phyloP scores from a whole-genome alignment of 192 early-diverging fungal genomes.

The Coemansia sp. region DNA sequence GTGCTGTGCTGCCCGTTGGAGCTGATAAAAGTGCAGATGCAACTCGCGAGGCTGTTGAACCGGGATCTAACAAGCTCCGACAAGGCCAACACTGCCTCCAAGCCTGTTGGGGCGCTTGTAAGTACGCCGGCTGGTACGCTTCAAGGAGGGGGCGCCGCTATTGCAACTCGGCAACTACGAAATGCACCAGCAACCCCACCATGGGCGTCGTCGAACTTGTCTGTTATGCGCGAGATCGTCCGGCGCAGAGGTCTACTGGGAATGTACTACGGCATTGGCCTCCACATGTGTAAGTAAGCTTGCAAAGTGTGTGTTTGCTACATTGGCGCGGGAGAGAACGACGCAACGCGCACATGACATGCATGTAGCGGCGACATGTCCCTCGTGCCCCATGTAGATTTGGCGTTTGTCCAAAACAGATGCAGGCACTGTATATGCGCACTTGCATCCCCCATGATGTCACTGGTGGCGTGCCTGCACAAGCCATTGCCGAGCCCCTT shows the following conservation, averaged over 20 bases:
- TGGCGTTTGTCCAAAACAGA: background rate
- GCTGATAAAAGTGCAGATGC: constrained; percentile 75
- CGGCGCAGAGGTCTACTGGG: constrained; percentile 32
- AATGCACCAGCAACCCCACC: constrained; percentile 12
- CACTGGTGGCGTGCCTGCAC: background rate
- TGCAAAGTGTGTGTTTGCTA: background rate
- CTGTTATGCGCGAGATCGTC: constrained; percentile 43
- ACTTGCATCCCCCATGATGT: background rate
- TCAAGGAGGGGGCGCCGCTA: constrained; percentile 1
- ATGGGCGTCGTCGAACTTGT: constrained; percentile 44
- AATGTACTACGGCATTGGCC: constrained; percentile 44
- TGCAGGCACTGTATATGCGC: background rate
- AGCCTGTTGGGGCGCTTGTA: constrained; percentile 16
- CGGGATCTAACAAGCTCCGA: background rate
- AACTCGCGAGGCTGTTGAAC: constrained; percentile 63
- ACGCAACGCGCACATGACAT: background rate
- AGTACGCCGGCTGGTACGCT: background rate
- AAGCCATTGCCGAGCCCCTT: background rate
- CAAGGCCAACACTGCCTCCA: background rate
- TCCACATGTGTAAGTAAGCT: constrained; percentile 46
- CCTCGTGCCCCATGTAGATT: background rate
- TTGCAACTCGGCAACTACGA: background rate
- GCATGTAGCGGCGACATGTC: background rate
- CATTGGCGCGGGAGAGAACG: background rate
- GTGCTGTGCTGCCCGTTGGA: constrained; percentile 74